Evolutionary conservation across 441 rosid species (phyloP), one percentile per base, ranked within the genome.

Genomic region (Capsella rubella): DNA sequence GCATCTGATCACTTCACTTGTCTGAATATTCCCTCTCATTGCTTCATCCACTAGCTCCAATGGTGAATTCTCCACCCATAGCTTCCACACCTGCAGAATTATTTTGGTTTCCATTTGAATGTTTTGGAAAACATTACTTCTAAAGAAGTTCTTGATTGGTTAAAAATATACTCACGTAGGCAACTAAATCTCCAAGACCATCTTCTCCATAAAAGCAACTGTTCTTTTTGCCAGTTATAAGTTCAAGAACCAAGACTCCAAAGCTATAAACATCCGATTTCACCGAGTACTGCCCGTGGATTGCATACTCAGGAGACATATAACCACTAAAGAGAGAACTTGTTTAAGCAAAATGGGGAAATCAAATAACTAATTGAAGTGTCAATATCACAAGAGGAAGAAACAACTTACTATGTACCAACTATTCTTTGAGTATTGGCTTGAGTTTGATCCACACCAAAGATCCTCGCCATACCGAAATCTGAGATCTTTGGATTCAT

Each of bases 401-500:
- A 8, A 43, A 55, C 25, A 16, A 79, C 89, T 82, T 82, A 87
- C 87, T 74, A 72, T 65, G 86, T 85, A 10, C 91, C 87, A 29
- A 77, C 82, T 1, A 82, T 68, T 58, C 71, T 82, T 14, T 21
- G 35, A 4, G 85, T 82, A 53, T 35, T 80, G 40, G 71, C 84
- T 71, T 71, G 79, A 29, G 45, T 83, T 78, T 86, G 87, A 37
- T 83, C 84, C 32, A 65, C 77, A 12, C 81, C 71, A 31, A 85
- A 70, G 37, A 87, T 64, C 74, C 82, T 85, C 6, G 87, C 89
- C 79, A 76, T 81, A 12, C 89, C 87, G 1, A 87, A 84, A 67
- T 87, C 89, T 8, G 87, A 78, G 43, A 87, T 81, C 72, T 87
- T 87, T 0, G 85, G 85, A 32, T 80, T 78, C 87, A 87, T 78